Evolutionary conservation across 352 stramenopile species (phyloP).

Genomic region (Salisapilia sapeloensis): DNA sequence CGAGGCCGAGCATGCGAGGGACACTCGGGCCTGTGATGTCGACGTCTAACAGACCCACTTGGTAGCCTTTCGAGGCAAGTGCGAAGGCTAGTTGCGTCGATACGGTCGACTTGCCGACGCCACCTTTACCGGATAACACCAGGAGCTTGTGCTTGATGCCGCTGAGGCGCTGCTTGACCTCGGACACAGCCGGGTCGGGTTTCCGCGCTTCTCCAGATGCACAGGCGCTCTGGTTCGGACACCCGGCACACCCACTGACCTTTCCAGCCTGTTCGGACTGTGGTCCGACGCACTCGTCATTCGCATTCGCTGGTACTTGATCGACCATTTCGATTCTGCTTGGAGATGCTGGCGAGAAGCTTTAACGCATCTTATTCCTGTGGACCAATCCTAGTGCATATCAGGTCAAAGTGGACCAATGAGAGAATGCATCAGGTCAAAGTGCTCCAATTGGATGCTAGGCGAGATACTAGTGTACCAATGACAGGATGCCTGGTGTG

Average conservation of each 20-base stretch:
- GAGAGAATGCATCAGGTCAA: too few relatives aligned
- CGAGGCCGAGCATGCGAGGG: slow-evolving; percentile 91
- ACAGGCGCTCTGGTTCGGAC: slow-evolving; percentile 95
- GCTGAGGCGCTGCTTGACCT: slow-evolving; percentile 76
- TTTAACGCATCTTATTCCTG: too few relatives aligned
- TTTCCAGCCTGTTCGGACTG: slow-evolving; percentile 90
- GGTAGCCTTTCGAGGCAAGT: slow-evolving; percentile 86
- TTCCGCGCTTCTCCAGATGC: slow-evolving; percentile 82
- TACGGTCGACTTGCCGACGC: slow-evolving; percentile 99
- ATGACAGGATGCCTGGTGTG: too few relatives aligned
- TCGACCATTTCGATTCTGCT: slow-evolving; percentile 24
- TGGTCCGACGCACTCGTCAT: slow-evolving; percentile 88
- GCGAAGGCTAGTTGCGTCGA: slow-evolving; percentile 95
- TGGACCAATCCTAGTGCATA: too few relatives aligned
- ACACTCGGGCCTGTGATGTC: slow-evolving; percentile 99
- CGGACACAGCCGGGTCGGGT: slow-evolving; percentile 71
- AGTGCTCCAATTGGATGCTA: too few relatives aligned
- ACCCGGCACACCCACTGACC: slow-evolving; percentile 89
- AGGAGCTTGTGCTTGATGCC: slow-evolving; percentile 94
- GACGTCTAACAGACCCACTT: slow-evolving; percentile 96
- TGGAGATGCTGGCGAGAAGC: too few relatives aligned
- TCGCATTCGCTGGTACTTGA: slow-evolving; percentile 32
- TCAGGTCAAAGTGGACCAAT: too few relatives aligned
- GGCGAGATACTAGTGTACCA: too few relatives aligned
- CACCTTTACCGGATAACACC: slow-evolving; percentile 98